Percentiles rank a stretch among this genome's conserved stretches.
Conservation (phyloP, 768 basidiomycete genomes). For the Grammothele lineata region DNA sequence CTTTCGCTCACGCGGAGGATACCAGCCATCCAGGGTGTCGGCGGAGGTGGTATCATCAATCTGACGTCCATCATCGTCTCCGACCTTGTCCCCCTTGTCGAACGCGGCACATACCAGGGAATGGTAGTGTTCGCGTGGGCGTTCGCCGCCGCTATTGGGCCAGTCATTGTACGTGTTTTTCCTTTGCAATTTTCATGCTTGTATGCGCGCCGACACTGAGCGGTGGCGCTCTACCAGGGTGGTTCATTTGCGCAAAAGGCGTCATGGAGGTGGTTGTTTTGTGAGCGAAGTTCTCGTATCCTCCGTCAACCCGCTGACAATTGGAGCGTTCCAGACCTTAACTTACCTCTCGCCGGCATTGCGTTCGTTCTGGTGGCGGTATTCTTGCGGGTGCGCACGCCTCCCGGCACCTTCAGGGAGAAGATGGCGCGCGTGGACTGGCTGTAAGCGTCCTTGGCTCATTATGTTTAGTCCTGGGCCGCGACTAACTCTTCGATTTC, state of each 20-base stretch:
- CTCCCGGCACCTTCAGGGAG: slow-evolving; percentile 3
- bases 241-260: slow-evolving; percentile 21
- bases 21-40: slow-evolving; percentile 29
- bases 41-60: slow-evolving; percentile 21
- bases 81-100: slow-evolving; percentile 23
- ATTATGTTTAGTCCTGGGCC: neutral
- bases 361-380: neutral
- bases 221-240: slow-evolving; percentile 6
- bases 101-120: slow-evolving; percentile 30
- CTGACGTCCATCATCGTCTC: slow-evolving; percentile 22
- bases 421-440: slow-evolving; percentile 27
- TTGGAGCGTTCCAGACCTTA: slow-evolving; percentile 1
- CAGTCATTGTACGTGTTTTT: slow-evolving; percentile 23
- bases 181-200: too few relatives aligned
- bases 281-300: too few relatives aligned
- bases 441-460: slow-evolving; percentile 12
- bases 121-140: slow-evolving; percentile 16
- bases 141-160: slow-evolving; percentile 19
- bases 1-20: too few relatives aligned
- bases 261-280: slow-evolving; percentile 17
- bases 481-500: neutral
- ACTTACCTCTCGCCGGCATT: neutral
- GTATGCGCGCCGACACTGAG: too few relatives aligned
- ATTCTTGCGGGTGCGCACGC: slow-evolving; percentile 13
- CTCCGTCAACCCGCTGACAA: too few relatives aligned